A percentile compares a stretch with the other conserved stretches of the same genome.
Evolutionary conservation across 768 basidiomycete genomes (phyloP).

Genomic region (Tricholoma saponaceum): DNA sequence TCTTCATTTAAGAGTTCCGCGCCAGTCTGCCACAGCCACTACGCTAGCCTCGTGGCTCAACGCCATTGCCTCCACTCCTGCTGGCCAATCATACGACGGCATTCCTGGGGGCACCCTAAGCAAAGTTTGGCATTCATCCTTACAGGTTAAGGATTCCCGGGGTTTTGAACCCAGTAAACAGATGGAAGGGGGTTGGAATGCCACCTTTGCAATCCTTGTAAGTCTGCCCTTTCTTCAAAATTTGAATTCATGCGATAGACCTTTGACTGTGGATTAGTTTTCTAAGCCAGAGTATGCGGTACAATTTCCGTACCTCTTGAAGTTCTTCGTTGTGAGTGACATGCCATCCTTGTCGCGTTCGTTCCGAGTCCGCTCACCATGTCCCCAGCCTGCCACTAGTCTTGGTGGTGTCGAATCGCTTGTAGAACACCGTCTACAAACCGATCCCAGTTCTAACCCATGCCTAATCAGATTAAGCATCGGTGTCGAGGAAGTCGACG

Average conservation of each 20-base stretch:
- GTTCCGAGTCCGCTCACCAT: neutral
- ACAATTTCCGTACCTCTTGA: slow-evolving; percentile 55
- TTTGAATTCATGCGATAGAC: neutral
- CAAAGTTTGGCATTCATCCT: slow-evolving; percentile 72
- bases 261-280: slow-evolving; percentile 32
- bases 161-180: slow-evolving; percentile 66
- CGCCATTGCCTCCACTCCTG: slow-evolving; percentile 37
- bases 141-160: slow-evolving; percentile 55
- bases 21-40: slow-evolving; percentile 73
- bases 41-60: slow-evolving; percentile 72
- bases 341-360: neutral
- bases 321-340: slow-evolving; percentile 65
- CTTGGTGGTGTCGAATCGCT: slow-evolving; percentile 86
- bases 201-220: slow-evolving; percentile 69
- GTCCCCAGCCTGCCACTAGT: slow-evolving; percentile 69
- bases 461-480: slow-evolving; percentile 71
- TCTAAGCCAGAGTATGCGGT: slow-evolving; percentile 47
- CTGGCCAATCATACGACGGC: slow-evolving; percentile 56
- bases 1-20: slow-evolving; percentile 70
- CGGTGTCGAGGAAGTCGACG: slow-evolving; percentile 80
- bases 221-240: slow-evolving; percentile 18
- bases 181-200: slow-evolving; percentile 74
- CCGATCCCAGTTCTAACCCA: slow-evolving; percentile 63
- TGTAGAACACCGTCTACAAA: slow-evolving; percentile 64
- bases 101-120: slow-evolving; percentile 64